Evolutionary conservation across 2,329 filamentous ascomycete species (phyloP).

Genomic region (Scedosporium boydii): DNA sequence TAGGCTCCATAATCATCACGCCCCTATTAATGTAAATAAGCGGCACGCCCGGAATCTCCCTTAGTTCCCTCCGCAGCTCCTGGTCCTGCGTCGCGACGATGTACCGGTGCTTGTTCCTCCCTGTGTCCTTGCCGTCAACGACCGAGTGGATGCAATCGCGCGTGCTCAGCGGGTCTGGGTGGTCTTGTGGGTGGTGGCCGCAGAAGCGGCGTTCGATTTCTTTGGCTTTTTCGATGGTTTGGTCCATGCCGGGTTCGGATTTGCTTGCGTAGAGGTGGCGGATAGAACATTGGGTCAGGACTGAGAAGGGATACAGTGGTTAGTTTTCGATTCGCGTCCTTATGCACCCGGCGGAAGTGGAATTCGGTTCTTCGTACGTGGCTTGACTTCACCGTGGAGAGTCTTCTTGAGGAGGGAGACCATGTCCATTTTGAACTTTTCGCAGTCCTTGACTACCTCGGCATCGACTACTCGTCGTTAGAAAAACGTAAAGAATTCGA

Average conservation of each 20-base stretch:
- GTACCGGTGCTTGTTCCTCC: conserved; percentile 69
- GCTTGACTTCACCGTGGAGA: conserved; percentile 68
- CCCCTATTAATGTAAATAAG: conserved; percentile 70
- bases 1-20: conserved; percentile 64
- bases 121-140: conserved; percentile 65
- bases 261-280: conserved; percentile 63
- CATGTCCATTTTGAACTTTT: conserved; percentile 85
- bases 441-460: conserved; percentile 72
- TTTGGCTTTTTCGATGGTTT: conserved; percentile 68
- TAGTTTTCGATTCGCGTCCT: conserved; percentile 6
- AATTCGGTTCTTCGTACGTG: conserved; percentile 43
- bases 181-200: conserved; percentile 64
- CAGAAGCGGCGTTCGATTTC: conserved; percentile 66
- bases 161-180: conserved; percentile 60
- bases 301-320: conserved; percentile 22
- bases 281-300: conserved; percentile 77
- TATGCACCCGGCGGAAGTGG: not conserved
- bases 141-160: conserved; percentile 64
- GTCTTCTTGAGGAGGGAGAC: conserved; percentile 66
- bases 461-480: conserved; percentile 54
- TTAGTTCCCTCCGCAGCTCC: conserved; percentile 52
- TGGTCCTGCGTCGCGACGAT: conserved; percentile 66
- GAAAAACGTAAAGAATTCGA: conserved; percentile 1
- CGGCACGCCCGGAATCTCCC: conserved; percentile 61
- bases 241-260: conserved; percentile 39